Evolutionary conservation across 768 basidiomycete genomes (phyloP).

Genomic region (Agrocybe pediades): DNA sequence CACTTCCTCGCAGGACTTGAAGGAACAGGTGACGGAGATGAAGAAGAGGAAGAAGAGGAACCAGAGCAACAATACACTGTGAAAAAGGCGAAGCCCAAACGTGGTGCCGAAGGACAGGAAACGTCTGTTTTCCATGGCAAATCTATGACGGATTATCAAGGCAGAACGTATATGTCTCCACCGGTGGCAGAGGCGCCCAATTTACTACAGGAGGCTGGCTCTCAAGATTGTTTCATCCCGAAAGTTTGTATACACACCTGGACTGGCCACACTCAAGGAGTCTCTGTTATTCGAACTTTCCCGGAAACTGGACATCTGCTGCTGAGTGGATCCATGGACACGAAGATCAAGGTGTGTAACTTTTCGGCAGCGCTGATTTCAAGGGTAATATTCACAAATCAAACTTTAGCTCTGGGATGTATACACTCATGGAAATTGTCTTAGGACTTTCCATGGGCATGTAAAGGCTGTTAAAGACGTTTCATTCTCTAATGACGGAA

Average conservation of each 20-base stretch:
- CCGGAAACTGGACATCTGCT: constrained; percentile 92
- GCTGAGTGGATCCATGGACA: constrained; percentile 96
- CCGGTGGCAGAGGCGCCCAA: constrained; percentile 88
- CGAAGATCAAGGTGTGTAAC: constrained; percentile 84
- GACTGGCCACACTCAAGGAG: constrained; percentile 97
- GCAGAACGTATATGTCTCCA: constrained; percentile 96
- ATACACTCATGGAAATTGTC: constrained; percentile 94
- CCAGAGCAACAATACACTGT: constrained; percentile 56
- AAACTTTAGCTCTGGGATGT: constrained; percentile 90
- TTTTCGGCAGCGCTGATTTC: not conserved
- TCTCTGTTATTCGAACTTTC: constrained; percentile 92
- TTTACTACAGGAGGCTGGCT: constrained; percentile 75
- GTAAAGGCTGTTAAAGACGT: constrained; percentile 96
- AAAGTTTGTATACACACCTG: constrained; percentile 96
- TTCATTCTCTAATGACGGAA: constrained; percentile 92
- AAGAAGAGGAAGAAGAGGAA: constrained; percentile 67
- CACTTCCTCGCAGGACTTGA: constrained; percentile 67
- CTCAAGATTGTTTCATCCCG: constrained; percentile 91
- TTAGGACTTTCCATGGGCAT: constrained; percentile 97
- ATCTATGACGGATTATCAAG: constrained; percentile 95
- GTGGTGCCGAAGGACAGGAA: constrained; percentile 84
- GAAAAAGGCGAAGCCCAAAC: constrained; percentile 80
- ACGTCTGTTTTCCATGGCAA: constrained; percentile 97
- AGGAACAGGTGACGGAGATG: constrained; percentile 57
- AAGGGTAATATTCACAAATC: constrained; percentile 11